Evolutionary conservation across 768 basidiomycete species (phyloP), one percentile per base, ranked within the genome.

Genomic region (Auriscalpium microsporum): DNA sequence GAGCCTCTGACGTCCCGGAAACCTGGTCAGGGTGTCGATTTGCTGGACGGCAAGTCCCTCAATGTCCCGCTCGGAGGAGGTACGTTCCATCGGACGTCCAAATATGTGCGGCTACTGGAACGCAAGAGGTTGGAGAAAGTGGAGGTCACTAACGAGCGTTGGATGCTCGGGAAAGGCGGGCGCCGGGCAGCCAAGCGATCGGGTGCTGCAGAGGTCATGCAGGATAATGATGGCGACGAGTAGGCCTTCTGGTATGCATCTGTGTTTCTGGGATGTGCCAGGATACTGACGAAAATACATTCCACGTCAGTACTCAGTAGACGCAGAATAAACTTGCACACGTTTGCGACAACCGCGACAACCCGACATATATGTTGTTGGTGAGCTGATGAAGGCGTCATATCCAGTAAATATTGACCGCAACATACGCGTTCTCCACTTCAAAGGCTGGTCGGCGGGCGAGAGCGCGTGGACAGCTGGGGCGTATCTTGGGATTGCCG

Each of bases 21-120:
- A 28, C 4, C 47, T 62, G 16, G 58, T 49, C 8, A 56, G 53
- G 51, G 9, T 33, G 51, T 2, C 53, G 17, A 17, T 17, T 10
- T 60, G 1, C 48, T 48, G 10, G 46, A 53, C 17, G 57, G 63
- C 4, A 67, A 63, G 34, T 67, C 67, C 37, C 69, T 78, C 61
- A 77, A 75, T 50, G 75, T 83, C n/a, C 84, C 85, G 5, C 64
- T 87, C 6, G 92, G 92, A 2, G 90, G 85, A 0, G 88, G 89
- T 5, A 78, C 76, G 36, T 80, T 78, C 57, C 79, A 78, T 58
- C 77, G 84, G 11, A 75, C 74, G 2, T 71, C 71, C 8, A 83
- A 80, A 60, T 94, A 94, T 61, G 73, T 79, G 13, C 83, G 83
- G 8, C 60, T 99, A 35, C 63, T 94, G 50, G 60, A 74, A 54